Evolutionary conservation across 2,329 filamentous ascomycete species (phyloP).

Genomic region (Diaporthe capsici): DNA sequence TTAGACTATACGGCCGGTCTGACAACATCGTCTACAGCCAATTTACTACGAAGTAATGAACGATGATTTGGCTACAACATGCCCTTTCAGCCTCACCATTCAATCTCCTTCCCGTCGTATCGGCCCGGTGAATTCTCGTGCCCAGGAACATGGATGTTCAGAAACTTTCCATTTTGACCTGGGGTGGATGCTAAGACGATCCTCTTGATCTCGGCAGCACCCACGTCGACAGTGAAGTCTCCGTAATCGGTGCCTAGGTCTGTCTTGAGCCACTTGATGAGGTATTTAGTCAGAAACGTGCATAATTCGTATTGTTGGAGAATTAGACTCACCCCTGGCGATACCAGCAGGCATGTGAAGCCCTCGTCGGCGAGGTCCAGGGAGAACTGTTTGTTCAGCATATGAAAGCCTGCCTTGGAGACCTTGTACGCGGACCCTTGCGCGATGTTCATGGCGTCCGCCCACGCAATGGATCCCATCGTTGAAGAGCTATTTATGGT

Average conservation of each 20-base stretch:
- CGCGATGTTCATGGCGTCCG: slow-evolving; percentile 4
- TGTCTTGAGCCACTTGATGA: slow-evolving; percentile 7
- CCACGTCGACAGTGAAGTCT: background rate
- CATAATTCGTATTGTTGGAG: background rate
- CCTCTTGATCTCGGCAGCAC: background rate
- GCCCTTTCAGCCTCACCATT: background rate
- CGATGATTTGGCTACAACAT: background rate
- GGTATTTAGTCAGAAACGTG: background rate
- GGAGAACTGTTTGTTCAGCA: background rate
- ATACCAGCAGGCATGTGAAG: background rate
- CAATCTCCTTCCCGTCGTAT: slow-evolving; percentile 5
- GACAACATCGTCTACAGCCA: too few species aligned
- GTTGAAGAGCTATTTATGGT: background rate
- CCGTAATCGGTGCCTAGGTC: slow-evolving; percentile 1
- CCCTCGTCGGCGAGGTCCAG: background rate
- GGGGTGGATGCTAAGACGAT: background rate
- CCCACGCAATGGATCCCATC: slow-evolving; percentile 17
- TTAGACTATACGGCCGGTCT: background rate
- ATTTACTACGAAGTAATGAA: background rate
- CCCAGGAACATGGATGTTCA: background rate
- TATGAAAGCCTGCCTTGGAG: background rate
- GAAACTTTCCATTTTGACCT: slow-evolving; percentile 5
- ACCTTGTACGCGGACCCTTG: slow-evolving; percentile 5
- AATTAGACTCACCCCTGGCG: background rate
- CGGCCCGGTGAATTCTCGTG: background rate